Percentiles rank a stretch among this genome's conserved stretches.
These are phyloP conservation scores for Candida sojae DNA, from an alignment of 1,139 yeast species.

Conservation along the genomic window DNA sequence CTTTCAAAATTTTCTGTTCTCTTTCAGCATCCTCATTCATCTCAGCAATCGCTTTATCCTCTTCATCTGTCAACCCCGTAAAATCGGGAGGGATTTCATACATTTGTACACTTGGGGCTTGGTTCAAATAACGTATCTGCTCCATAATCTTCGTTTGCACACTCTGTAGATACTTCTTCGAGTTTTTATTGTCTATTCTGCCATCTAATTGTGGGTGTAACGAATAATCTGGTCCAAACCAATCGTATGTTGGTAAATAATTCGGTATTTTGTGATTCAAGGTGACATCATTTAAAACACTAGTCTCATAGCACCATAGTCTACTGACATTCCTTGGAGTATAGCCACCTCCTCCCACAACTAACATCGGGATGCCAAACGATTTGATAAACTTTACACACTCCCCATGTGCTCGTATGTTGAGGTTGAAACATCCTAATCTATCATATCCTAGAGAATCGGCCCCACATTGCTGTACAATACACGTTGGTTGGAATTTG, in stretches of 20 bases:
- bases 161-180: constrained; percentile 80
- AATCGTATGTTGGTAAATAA: constrained; percentile 76
- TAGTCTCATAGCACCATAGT: constrained; percentile 94
- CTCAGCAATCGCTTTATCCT: constrained; percentile 54
- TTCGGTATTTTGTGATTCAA: constrained; percentile 78
- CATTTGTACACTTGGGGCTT: constrained; percentile 96
- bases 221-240: constrained; percentile 91
- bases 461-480: constrained; percentile 96
- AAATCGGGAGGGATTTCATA: constrained; percentile 85
- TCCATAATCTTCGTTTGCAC: constrained; percentile 77
- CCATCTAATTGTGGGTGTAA: constrained; percentile 91
- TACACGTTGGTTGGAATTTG: constrained; percentile 84
- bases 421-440: constrained; percentile 88
- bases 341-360: constrained; percentile 97
- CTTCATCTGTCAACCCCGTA: constrained; percentile 63
- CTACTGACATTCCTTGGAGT: constrained; percentile 95
- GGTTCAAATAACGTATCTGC: constrained; percentile 76
- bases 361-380: constrained; percentile 86
- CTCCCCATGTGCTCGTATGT: constrained; percentile 91
- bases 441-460: constrained; percentile 94
- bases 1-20: constrained; percentile 20
- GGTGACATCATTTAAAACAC: constrained; percentile 77
- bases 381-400: constrained; percentile 86
- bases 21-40: constrained; percentile 46
- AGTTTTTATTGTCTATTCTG: constrained; percentile 82